A percentile compares a stretch with the other conserved stretches of the same genome.
These are phyloP conservation scores for Chamaecrista fasciculata DNA, from an alignment of 306 rosid genomes.

Conservation along the genomic window DNA sequence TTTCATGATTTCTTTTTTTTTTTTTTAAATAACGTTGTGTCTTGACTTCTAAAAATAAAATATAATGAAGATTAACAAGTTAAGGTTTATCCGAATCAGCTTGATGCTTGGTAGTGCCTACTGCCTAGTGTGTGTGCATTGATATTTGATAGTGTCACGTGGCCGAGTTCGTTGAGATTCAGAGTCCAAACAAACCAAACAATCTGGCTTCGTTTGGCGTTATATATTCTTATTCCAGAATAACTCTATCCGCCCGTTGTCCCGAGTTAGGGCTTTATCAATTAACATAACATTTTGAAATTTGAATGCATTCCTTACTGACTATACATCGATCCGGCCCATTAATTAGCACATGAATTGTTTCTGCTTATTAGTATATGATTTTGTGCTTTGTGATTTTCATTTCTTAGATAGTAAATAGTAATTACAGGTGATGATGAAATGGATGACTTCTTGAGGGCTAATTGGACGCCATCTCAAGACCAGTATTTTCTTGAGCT, in stretches of 20 bases:
- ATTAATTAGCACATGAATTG: too few relatives aligned
- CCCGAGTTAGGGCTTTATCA: not conserved
- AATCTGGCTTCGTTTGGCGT: not conserved
- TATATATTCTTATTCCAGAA: not conserved
- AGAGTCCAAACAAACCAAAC: slow-evolving; percentile 26
- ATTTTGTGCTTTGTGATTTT: slow-evolving; percentile 16
- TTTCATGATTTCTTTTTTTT: too few relatives aligned
- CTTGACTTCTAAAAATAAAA: too few relatives aligned
- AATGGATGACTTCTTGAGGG: slow-evolving; percentile 50
- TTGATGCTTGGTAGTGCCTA: not conserved
- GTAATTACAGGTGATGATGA: slow-evolving; percentile 36
- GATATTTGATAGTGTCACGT: not conserved
- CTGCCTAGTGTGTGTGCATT: too few relatives aligned
- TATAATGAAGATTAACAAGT: too few relatives aligned
- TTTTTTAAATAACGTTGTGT: too few relatives aligned
- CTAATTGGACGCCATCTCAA: slow-evolving; percentile 59
- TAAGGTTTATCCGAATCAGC: not conserved
- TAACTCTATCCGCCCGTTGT: slow-evolving; percentile 17
- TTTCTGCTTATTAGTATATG: too few relatives aligned
- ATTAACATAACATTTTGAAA: too few relatives aligned
- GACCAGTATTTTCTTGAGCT: slow-evolving; percentile 51
- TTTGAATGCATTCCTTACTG: not conserved
- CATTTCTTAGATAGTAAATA: not conserved
- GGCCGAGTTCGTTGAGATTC: not conserved
- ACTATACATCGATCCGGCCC: too few relatives aligned